These are phyloP conservation scores for Eimeria necatrix DNA, from an alignment of 169 alveolate genomes.

Conservation along the genomic window DNA sequence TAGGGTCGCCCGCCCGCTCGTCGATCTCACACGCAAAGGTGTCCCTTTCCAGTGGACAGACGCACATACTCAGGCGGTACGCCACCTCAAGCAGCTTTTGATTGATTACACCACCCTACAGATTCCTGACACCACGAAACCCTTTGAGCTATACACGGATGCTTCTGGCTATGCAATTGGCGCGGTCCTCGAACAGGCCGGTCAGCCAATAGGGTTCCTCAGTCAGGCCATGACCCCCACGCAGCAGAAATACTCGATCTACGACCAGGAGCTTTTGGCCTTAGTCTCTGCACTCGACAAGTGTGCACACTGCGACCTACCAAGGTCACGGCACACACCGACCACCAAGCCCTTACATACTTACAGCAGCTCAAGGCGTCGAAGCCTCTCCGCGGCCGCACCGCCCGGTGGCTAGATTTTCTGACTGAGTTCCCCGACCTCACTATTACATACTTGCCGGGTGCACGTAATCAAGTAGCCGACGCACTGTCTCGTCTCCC, in stretches of 20 bases:
- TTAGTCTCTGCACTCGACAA: neutral
- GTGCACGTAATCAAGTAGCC: neutral
- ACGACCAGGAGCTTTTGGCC: neutral
- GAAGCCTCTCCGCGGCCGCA: too few species aligned
- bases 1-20: neutral
- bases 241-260: too few species aligned
- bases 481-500: neutral
- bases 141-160: too few species aligned
- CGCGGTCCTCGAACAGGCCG: too few species aligned
- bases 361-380: neutral
- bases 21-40: neutral
- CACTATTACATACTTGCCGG: neutral
- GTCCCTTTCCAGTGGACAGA: neutral
- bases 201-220: too few species aligned
- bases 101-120: too few species aligned
- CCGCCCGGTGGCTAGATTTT: too few species aligned
- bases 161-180: too few species aligned
- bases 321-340: neutral
- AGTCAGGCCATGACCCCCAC: too few species aligned
- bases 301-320: neutral
- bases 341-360: neutral
- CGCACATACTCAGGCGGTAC: neutral
- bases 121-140: too few species aligned
- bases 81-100: neutral
- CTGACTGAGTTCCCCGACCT: too few species aligned